Percentiles rank a stretch among this genome's conserved stretches.
phyloP scores from a whole-genome alignment of 768 basidiomycete species.

The Erythrobasidium yunnanense region DNA sequence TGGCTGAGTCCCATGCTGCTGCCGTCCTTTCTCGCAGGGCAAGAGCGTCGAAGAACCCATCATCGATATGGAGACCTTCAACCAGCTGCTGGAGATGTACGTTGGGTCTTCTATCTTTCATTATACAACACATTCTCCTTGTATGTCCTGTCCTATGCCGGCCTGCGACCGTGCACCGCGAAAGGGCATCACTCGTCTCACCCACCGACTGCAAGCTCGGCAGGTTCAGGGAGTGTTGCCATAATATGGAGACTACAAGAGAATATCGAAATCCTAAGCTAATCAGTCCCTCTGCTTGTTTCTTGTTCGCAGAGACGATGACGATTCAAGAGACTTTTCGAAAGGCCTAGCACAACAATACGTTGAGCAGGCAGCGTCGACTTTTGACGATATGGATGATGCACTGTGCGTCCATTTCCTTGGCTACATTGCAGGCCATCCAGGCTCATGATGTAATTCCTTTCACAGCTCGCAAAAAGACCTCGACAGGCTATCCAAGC shows the following conservation, averaged over 20 bases:
- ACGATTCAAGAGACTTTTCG: constrained; percentile 58
- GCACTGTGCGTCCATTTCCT: constrained; percentile 53
- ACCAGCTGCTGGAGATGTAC: constrained; percentile 76
- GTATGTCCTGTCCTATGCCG: too few relatives aligned
- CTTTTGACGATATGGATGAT: constrained; percentile 66
- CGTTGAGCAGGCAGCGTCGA: constrained; percentile 64
- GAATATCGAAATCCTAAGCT: too few relatives aligned
- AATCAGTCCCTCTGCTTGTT: too few relatives aligned
- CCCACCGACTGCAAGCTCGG: too few relatives aligned
- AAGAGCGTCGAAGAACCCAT: constrained; percentile 36
- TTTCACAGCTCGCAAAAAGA: constrained; percentile 42
- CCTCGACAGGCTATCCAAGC: constrained; percentile 55
- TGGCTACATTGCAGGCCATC: constrained; percentile 29
- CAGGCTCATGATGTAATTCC: not conserved
- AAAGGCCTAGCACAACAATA: constrained; percentile 66
- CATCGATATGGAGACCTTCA: constrained; percentile 70
- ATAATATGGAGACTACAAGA: too few relatives aligned
- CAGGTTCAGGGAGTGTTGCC: too few relatives aligned
- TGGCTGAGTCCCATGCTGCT: too few relatives aligned
- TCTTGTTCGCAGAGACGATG: constrained; percentile 51
- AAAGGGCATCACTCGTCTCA: too few relatives aligned
- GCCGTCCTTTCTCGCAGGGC: too few relatives aligned
- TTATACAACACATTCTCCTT: too few relatives aligned
- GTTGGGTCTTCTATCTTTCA: not conserved
- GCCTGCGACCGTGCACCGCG: too few relatives aligned